These are phyloP conservation scores for Aspergillus quadrilineatus DNA, from an alignment of 2,329 filamentous ascomycete species.

Conservation along the genomic window DNA sequence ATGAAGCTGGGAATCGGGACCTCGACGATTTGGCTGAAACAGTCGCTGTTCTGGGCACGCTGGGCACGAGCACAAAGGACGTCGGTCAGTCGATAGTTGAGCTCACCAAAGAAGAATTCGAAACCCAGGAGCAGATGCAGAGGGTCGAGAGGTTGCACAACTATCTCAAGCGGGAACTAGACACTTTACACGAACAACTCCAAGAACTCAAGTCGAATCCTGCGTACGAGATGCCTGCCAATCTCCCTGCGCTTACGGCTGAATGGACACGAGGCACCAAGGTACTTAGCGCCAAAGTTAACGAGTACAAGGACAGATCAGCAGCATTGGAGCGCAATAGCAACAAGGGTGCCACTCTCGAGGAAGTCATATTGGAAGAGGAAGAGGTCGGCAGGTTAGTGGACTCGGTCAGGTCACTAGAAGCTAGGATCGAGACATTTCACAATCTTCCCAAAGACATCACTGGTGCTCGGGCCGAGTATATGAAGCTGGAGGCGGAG, in stretches of 20 bases:
- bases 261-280: constrained; percentile 72
- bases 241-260: constrained; percentile 68
- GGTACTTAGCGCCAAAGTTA: constrained; percentile 62
- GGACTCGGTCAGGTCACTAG: constrained; percentile 63
- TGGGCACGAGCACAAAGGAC: constrained; percentile 49
- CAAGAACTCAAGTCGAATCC: constrained; percentile 33
- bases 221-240: constrained; percentile 55
- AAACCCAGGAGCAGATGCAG: constrained; percentile 55
- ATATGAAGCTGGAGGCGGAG: constrained; percentile 66
- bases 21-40: constrained; percentile 60
- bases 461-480: constrained; percentile 65
- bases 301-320: constrained; percentile 63
- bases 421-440: constrained; percentile 66
- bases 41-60: constrained; percentile 52
- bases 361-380: constrained; percentile 60
- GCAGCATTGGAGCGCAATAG: constrained; percentile 40
- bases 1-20: constrained; percentile 52
- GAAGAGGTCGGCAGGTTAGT: constrained; percentile 59
- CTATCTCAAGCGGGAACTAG: constrained; percentile 56
- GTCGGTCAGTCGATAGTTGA: constrained; percentile 56
- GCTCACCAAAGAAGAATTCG: constrained; percentile 55
- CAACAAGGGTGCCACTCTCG: constrained; percentile 33
- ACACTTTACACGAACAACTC: constrained; percentile 30
- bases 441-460: constrained; percentile 70
- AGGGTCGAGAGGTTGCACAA: constrained; percentile 58